Evolutionary conservation across 345 rosid species (phyloP), one percentile per base, ranked within the genome.

Genomic region (Acer campestre): DNA sequence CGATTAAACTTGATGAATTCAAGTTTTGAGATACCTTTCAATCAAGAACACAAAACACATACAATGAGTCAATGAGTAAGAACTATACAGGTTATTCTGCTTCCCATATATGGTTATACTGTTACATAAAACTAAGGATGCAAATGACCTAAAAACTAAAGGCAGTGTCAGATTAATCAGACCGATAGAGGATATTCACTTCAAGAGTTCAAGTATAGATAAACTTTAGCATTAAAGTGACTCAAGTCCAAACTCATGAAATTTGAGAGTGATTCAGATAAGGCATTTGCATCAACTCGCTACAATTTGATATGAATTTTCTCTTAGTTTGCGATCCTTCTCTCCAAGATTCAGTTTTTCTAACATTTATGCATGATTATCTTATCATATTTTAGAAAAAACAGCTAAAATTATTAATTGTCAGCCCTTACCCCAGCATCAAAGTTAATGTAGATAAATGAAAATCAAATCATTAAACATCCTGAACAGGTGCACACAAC

Each of bases 1-100:
- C 82, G 75, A 67, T 73, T 56, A 77, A 84, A 46, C 31, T 68
- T 25, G 13, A 56, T 71, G 22, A 17, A 14, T 59, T 49, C n/a
- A 58, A 72, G n/a, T 59, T 59, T 72, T 44, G 9, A 38, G 35
- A 58, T 29, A 4, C 29, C 64, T 38, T 38, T 72, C 53, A 72
- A 59, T 58, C 22, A 38, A 38, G 31, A 38, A 58, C 16, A 27
- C 16, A 35, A 56, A 12, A 44, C 10, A 22, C 70, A 75, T 22
- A 65, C 22, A 65, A 23, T 59, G 31, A 64, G 64, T 14, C 22
- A 65, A 23, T 59, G 31, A 64, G 64, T 14, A 64, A 29, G 18
- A 16, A 61, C 27, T 42, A 14, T 42, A 61, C 42, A 23, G 0
- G 4, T 38, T 42, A 7, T 18, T 40, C 16, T 18, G 1, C 65